phyloP scores from a whole-genome alignment of 192 early-diverging fungal species.

The Backusella psychrophila region DNA sequence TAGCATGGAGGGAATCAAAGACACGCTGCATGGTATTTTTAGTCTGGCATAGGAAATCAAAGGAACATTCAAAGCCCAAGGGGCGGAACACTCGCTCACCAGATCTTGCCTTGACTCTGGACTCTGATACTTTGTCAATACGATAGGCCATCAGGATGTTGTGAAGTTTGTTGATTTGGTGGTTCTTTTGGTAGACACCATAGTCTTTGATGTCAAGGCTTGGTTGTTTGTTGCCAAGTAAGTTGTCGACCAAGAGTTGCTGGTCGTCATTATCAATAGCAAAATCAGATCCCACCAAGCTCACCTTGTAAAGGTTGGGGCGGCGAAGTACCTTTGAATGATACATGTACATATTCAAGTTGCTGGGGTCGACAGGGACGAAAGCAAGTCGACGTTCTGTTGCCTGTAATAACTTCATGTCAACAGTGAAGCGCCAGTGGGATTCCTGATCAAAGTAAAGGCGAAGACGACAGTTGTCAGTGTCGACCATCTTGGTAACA shows the following conservation, averaged over 20 bases:
- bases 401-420: slow-evolving; percentile 11
- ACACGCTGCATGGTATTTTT: slow-evolving; percentile 4
- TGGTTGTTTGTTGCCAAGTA: background rate
- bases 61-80: slow-evolving; percentile 15
- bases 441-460: slow-evolving; percentile 29
- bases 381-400: slow-evolving; percentile 12
- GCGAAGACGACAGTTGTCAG: slow-evolving; percentile 8
- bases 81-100: slow-evolving; percentile 22
- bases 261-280: background rate
- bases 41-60: slow-evolving; percentile 15
- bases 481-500: background rate
- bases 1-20: slow-evolving; percentile 15
- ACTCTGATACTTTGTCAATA: slow-evolving; percentile 8
- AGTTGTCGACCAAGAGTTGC: background rate
- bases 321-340: slow-evolving; percentile 15
- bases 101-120: slow-evolving; percentile 9
- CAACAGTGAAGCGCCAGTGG: slow-evolving; percentile 27
- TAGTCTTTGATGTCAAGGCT: background rate
- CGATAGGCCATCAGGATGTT: background rate
- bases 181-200: slow-evolving; percentile 3
- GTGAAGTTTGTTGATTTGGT: slow-evolving; percentile 8
- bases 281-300: background rate
- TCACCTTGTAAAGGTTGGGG: slow-evolving; percentile 11
- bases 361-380: slow-evolving; percentile 10
- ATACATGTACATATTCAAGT: slow-evolving; percentile 13